Conservation (phyloP, 1,284 basidiomycete genomes). For the Cryptococcus sp. region DNA sequence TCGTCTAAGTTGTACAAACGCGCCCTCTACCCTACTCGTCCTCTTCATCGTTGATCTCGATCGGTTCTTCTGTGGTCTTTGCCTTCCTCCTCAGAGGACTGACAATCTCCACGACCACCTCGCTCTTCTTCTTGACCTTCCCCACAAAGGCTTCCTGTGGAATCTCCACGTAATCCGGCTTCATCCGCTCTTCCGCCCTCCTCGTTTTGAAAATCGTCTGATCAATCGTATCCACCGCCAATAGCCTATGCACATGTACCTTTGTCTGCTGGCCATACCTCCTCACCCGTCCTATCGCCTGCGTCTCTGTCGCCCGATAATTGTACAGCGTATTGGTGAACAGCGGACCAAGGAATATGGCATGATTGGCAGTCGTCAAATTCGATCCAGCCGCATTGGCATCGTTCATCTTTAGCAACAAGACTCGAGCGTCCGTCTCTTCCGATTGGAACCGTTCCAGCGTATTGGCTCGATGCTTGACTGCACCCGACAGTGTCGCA, state of each 20-base stretch:
- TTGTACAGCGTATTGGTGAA: slow-evolving; percentile 71
- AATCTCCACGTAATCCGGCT: slow-evolving; percentile 32
- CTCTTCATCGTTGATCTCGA: too few relatives aligned
- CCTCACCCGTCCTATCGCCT: slow-evolving; percentile 81
- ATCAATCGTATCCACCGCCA: slow-evolving; percentile 79
- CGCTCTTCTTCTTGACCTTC: slow-evolving; percentile 8
- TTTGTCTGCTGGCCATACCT: slow-evolving; percentile 77
- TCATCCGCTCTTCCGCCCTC: slow-evolving; percentile 20
- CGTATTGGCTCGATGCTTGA: slow-evolving; percentile 68
- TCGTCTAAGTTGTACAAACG: too few relatives aligned
- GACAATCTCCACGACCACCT: slow-evolving; percentile 11
- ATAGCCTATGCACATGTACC: slow-evolving; percentile 73
- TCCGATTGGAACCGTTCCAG: slow-evolving; percentile 77
- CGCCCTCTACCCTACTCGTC: neutral
- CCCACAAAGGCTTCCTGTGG: slow-evolving; percentile 23
- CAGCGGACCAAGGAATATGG: slow-evolving; percentile 87
- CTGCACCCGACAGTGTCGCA: slow-evolving; percentile 75
- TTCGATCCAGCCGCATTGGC: slow-evolving; percentile 91
- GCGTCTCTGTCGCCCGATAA: slow-evolving; percentile 79
- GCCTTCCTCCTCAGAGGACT: slow-evolving; percentile 7
- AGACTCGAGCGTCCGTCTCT: slow-evolving; percentile 58
- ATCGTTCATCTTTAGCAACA: slow-evolving; percentile 86
- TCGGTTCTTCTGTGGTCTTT: slow-evolving; percentile 1
- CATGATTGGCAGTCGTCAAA: slow-evolving; percentile 87
- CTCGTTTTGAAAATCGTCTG: slow-evolving; percentile 56